Conservation (phyloP, 23 red algal species). For the Gracilaria caudata region DNA sequence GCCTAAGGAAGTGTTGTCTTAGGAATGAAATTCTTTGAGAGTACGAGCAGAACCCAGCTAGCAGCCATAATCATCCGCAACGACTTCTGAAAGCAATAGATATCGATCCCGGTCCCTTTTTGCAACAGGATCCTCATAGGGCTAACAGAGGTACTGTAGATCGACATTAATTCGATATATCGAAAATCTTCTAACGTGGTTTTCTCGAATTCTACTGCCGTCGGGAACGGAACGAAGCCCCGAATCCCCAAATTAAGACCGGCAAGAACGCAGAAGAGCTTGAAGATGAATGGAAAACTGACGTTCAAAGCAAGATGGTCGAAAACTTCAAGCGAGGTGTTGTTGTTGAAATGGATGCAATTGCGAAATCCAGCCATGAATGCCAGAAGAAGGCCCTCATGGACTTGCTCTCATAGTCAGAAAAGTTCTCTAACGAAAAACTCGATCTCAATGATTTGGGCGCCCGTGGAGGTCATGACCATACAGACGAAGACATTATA, state of each 20-base stretch:
- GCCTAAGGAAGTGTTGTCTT: background rate
- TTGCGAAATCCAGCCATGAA: slow-evolving; percentile 19
- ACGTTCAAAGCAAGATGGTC: slow-evolving; percentile 15
- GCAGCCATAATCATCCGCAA: background rate
- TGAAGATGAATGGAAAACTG: slow-evolving; percentile 41
- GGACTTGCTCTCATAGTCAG: slow-evolving; percentile 1
- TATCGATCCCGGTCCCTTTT: background rate
- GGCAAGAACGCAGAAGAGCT: background rate
- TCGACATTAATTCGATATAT: background rate
- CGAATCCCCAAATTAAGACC: background rate
- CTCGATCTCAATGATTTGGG: background rate
- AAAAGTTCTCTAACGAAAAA: background rate
- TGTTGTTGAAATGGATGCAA: slow-evolving; percentile 40
- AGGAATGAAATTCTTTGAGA: background rate
- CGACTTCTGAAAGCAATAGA: background rate
- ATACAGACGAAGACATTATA: slow-evolving; percentile 31
- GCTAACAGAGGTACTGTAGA: background rate
- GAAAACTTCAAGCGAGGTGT: slow-evolving; percentile 46
- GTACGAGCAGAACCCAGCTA: background rate
- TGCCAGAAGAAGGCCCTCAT: slow-evolving; percentile 18
- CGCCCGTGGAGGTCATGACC: slow-evolving; percentile 10
- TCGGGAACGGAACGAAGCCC: background rate
- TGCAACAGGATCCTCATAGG: background rate
- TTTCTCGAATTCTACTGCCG: background rate
- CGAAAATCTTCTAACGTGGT: background rate